These are phyloP conservation scores for Aspergillus sp. DNA, from an alignment of 2,329 filamentous ascomycete genomes.

Conservation along the genomic window DNA sequence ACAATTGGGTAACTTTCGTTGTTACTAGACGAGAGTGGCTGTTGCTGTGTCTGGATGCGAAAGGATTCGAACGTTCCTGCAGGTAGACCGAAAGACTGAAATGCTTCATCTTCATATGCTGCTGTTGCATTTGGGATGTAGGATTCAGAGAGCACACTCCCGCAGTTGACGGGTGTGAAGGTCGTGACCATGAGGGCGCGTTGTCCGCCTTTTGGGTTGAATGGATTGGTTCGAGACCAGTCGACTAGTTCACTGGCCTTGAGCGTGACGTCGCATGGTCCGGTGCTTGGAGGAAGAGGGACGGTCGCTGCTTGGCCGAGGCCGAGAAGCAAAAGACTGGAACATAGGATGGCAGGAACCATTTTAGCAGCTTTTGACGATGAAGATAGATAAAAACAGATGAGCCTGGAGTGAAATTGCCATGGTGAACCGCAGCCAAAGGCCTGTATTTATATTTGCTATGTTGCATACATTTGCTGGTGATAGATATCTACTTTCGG, in stretches of 20 bases:
- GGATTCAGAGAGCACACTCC: constrained; percentile 9
- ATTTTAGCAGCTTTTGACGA: neutral
- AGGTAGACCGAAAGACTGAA: constrained; percentile 25
- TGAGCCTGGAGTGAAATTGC: neutral
- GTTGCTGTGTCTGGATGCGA: constrained; percentile 23
- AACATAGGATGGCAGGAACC: neutral
- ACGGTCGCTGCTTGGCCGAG: neutral
- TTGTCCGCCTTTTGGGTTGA: constrained; percentile 19
- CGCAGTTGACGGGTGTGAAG: constrained; percentile 26
- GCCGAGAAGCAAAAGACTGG: neutral
- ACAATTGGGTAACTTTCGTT: constrained; percentile 27
- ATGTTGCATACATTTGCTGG: neutral
- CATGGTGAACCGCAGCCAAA: neutral
- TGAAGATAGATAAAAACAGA: too few species aligned
- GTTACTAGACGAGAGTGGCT: neutral
- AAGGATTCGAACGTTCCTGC: constrained; percentile 30
- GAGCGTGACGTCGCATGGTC: constrained; percentile 3
- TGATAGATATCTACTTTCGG: neutral
- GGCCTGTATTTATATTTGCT: neutral
- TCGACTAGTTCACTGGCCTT: constrained; percentile 19
- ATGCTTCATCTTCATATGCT: constrained; percentile 21
- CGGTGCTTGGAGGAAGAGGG: constrained; percentile 2
- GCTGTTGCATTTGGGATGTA: constrained; percentile 37
- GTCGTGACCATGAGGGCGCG: constrained; percentile 33
- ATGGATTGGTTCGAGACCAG: constrained; percentile 29